Evolutionary conservation across 768 basidiomycete genomes (phyloP).

Genomic region (Mycena alexandri): DNA sequence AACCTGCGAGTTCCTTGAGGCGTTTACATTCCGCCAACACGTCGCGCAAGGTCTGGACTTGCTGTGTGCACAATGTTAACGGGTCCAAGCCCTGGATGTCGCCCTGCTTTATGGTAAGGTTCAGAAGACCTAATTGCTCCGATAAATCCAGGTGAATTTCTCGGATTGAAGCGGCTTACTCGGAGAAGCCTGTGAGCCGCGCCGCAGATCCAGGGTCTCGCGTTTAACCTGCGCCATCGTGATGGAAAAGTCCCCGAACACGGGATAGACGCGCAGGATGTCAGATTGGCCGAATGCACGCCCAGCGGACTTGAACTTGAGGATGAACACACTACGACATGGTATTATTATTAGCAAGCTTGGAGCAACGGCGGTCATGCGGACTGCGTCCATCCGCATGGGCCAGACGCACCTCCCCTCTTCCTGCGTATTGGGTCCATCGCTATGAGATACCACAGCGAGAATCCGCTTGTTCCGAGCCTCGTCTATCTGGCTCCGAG

Average conservation of each 20-base stretch:
- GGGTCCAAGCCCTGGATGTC: constrained; percentile 48
- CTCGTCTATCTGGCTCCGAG: constrained; percentile 31
- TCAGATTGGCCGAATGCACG: constrained; percentile 48
- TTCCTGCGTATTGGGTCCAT: constrained; percentile 57
- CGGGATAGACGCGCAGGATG: constrained; percentile 67
- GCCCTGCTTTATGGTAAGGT: constrained; percentile 64
- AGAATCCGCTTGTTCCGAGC: constrained; percentile 53
- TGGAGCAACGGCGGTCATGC: constrained; percentile 23
- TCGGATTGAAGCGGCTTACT: constrained; percentile 12
- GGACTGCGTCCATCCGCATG: background rate
- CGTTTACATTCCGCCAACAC: constrained; percentile 70
- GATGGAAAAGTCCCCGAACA: constrained; percentile 67
- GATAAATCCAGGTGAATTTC: background rate
- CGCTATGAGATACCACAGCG: constrained; percentile 64
- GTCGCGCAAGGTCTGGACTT: constrained; percentile 60
- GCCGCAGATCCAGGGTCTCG: constrained; percentile 49
- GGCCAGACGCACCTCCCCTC: constrained; percentile 62
- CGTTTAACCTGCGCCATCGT: constrained; percentile 67
- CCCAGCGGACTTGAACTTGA: constrained; percentile 51
- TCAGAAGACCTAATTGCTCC: constrained; percentile 57
- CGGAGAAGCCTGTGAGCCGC: constrained; percentile 39
- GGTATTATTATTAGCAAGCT: background rate
- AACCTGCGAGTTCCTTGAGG: constrained; percentile 65
- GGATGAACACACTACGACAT: constrained; percentile 60
- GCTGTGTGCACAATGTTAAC: constrained; percentile 59